Evolutionary conservation across 495 filamentous ascomycete species (phyloP), one percentile per base, ranked within the genome.

Genomic region (Neurospora cerealis): DNA sequence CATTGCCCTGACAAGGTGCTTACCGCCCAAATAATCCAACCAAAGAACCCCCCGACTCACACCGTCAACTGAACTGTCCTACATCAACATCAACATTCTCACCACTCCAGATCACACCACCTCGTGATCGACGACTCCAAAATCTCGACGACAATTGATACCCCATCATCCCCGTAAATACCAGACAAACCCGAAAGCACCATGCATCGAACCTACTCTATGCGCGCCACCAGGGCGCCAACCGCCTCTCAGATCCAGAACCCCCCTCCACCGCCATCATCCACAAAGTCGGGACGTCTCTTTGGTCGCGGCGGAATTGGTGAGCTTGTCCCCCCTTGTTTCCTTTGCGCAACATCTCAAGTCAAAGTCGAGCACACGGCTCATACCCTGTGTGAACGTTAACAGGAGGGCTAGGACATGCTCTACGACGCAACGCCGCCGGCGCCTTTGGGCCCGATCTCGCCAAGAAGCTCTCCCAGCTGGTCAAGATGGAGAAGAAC

Each of bases 401-500:
- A 74, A 77, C 74, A 74, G 70, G 71, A 39, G 54, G 73, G 38
- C 37, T 80, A 98, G 96, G 95, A 80, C 96, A 98, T 93, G 93
- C 92, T 71, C 91, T 98, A 82, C 93, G 96, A 79, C 93, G 92
- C 82, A 93, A 92, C 72, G 87, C 94, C 70, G 95, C 95, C 73
- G 96, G 96, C 73, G 93, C 94, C 79, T 98, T 96, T 82, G 96
- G 96, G 73, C 96, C 96, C 73, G 96, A 99, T 73, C 91, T 99
- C 39, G 92, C 96, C 71, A 95, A 96, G 87, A 99, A 99, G 89
- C 90, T 99, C 72, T 91, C 95, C 36, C 93, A 97, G 87, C 89
- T 99, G 42, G 96, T 99, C 74, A 98, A 99, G 87, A 98, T 99
- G 96, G 96, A 99, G 86, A 99, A 99, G 92, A 98, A 99, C 79